Percentiles rank a stretch among this genome's conserved stretches.
Evolutionary conservation across 768 basidiomycete genomes (phyloP).

Genomic region (Russula emetica): DNA sequence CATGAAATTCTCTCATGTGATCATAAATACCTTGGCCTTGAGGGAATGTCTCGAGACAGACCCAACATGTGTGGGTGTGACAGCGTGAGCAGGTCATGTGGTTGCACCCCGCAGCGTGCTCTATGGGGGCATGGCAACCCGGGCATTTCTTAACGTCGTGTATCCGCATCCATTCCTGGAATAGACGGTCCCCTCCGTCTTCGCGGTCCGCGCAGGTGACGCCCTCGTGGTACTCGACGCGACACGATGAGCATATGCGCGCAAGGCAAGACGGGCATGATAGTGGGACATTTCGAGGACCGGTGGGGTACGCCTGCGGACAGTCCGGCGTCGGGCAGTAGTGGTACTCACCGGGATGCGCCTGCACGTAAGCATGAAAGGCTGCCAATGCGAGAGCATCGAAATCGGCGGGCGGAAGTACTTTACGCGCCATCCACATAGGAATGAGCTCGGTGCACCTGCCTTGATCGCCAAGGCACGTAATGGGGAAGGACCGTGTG

Average conservation of each 20-base stretch:
- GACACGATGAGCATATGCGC: constrained; percentile 65
- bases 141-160: constrained; percentile 76
- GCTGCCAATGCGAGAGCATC: constrained; percentile 53
- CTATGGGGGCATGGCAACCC: constrained; percentile 63
- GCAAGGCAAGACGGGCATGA: constrained; percentile 69
- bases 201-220: constrained; percentile 59
- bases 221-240: constrained; percentile 58
- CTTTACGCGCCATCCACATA: constrained; percentile 44
- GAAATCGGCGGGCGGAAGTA: constrained; percentile 52
- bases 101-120: constrained; percentile 73
- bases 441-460: constrained; percentile 57
- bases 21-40: constrained; percentile 67
- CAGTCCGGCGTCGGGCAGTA: constrained; percentile 82
- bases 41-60: constrained; percentile 66
- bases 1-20: constrained; percentile 69
- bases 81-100: constrained; percentile 78
- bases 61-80: constrained; percentile 78
- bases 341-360: constrained; percentile 56
- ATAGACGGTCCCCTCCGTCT: constrained; percentile 47
- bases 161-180: constrained; percentile 57
- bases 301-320: constrained; percentile 62
- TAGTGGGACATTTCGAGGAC: constrained; percentile 46
- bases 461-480: constrained; percentile 62
- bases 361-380: constrained; percentile 56
- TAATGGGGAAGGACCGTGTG: constrained; percentile 62